Base-by-base conservation (phyloP, 2,329 filamentous ascomycete genomes). In the Pseudopyricularia javanii region DNA sequence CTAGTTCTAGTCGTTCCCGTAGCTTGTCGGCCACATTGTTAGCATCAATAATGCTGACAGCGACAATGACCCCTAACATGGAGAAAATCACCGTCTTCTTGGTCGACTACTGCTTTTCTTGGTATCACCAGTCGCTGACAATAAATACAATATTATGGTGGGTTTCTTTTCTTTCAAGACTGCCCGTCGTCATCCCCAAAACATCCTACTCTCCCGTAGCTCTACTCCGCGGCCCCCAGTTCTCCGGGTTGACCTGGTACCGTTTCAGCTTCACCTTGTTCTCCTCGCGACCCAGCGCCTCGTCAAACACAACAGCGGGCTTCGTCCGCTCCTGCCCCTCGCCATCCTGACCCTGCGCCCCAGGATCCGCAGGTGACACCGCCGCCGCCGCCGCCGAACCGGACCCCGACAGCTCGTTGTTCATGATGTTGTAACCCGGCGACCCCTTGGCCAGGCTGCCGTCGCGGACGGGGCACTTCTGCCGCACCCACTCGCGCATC, bases 231-330 rank as follows among this genome's bases (percentile, higher is more conserved):
- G 93, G 93, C 0, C 93, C 93, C 93, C 93, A 98, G 66, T 97
- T 93, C 62, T 89, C 84, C 47, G 93, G 93, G 64, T 97, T 97
- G 56, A 84, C 71, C 71, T 95, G 93, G 67, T 96, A 98, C 57
- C 91, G 76, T 52, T 94, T 82, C 47, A 94, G 74, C 58, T 83
- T 85, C 64, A 80, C 84, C 55, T 72, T 76, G 52, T 79, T 77
- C 56, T 73, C 78, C 55, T 88, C 83, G 59, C 75, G 83, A 1
- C 91, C 91, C 12, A 96, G 74, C 53, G 74, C 66, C 66, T 93
- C 88, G 64, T 97, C 84, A 64, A 98, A 97, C 1, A 75, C 68
- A 6, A 75, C 71, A 52, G 72, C 66, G 55, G 66, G 63, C 52
- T 68, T 67, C n/a, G 34, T 68, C 49, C 57, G 60, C 61, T 54